Evolutionary conservation across 352 stramenopile species (phyloP), one percentile per base, ranked within the genome.

Genomic region (Phytopythium ostracodes): DNA sequence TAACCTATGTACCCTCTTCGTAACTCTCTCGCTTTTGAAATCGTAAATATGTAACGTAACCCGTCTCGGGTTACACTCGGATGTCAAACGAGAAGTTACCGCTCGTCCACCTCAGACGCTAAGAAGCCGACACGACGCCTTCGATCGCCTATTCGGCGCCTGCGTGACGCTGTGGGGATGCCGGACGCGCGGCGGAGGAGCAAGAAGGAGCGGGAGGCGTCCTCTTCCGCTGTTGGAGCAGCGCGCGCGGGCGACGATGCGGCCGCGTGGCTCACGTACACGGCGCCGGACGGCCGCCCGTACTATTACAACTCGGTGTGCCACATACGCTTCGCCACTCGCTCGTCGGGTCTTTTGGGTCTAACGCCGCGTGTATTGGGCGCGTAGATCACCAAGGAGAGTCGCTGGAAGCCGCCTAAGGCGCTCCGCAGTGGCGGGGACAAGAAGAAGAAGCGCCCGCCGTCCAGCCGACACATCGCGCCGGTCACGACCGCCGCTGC

Each of bases 291-390:
- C 40, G 81, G 81, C 4, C 75, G 79, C 25, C 54, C 65, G 14
- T 88, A 90, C 62, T 90, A 82, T 60, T 88, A 88, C 65, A 90
- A 90, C 43, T 64, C 75, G 43, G 66, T 75, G 40, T 22, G 52
- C 51, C 2, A 18, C 25, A 7, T 9, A 7, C 0, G 42, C 8
- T 22, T 33, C 22, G 20, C 8, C 22, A 20, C 31, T 33, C 10
- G 15, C 42, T 40, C 18, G 9, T 14, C 33, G 0, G 8, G n/a
- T n/a, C 46, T 20, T 56, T 1, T 10, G 31, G 8, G 11, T 12
- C 38, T 40, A 7, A 18, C 7, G 22, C n/a, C 3, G 33, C n/a
- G 5, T 15, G 10, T 40, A 40, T 52, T 22, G n/a, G 14, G 36
- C 25, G 38, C 33, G 22, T 51, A 81, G 71, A 52, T 70, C 25